A percentile compares a stretch with the other conserved stretches of the same genome.
Conservation (phyloP, 305 asterid genomes). For the Solanum hybrid region DNA sequence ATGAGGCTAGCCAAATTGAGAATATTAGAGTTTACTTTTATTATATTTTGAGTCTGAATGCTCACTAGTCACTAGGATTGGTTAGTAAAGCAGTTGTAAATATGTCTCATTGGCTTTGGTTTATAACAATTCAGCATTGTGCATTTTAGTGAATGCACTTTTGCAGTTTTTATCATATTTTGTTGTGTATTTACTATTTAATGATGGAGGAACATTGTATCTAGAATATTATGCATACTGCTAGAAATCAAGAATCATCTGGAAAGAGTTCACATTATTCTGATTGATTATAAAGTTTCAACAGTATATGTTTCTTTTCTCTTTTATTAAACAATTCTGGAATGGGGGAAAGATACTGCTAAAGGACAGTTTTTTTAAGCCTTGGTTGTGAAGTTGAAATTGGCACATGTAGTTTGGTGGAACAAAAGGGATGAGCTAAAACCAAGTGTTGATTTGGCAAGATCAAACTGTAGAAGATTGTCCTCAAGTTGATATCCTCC, state of each 20-base stretch:
- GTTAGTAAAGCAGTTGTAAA: too few relatives aligned
- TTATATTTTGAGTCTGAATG: too few relatives aligned
- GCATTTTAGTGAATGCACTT: too few relatives aligned
- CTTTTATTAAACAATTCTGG: background rate
- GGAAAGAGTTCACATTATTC: background rate
- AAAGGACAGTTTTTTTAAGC: too few relatives aligned
- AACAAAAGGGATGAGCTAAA: constrained; percentile 38
- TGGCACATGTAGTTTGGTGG: constrained; percentile 45
- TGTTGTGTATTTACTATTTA: too few relatives aligned
- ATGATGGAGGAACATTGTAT: too few relatives aligned
- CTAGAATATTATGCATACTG: background rate
- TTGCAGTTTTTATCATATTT: too few relatives aligned
- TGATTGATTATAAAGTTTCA: background rate
- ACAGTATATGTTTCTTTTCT: background rate
- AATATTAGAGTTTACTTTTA: too few relatives aligned
- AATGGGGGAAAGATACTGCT: background rate
- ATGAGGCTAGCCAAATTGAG: too few relatives aligned
- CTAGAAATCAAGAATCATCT: background rate
- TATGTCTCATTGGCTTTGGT: too few relatives aligned
- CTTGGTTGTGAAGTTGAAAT: constrained; percentile 43
- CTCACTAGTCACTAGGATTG: too few relatives aligned
- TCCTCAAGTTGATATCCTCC: constrained; percentile 52
- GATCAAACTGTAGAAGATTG: constrained; percentile 54
- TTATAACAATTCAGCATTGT: too few relatives aligned
- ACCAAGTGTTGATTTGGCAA: constrained; percentile 55